phyloP scores from a whole-genome alignment of 352 stramenopile genomes.

The Pythium oligandrum region DNA sequence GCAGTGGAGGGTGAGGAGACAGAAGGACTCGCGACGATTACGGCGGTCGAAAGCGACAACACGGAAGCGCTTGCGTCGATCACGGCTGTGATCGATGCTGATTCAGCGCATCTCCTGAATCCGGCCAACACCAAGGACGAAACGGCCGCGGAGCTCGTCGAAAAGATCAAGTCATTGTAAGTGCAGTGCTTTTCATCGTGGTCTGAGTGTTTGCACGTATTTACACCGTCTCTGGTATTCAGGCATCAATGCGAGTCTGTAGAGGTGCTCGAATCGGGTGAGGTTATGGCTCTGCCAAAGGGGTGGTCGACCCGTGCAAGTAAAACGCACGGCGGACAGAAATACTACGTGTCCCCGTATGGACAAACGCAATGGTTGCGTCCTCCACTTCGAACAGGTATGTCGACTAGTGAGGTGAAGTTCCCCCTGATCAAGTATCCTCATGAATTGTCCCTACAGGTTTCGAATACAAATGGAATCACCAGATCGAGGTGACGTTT shows the following conservation, averaged over 20 bases:
- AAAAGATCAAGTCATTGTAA: slow-evolving; percentile 54
- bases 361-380: slow-evolving; percentile 82
- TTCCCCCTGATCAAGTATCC: neutral
- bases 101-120: slow-evolving; percentile 12
- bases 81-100: neutral
- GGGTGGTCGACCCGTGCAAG: slow-evolving; percentile 76
- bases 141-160: slow-evolving; percentile 54
- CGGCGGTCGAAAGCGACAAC: slow-evolving; percentile 16
- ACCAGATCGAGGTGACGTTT: slow-evolving; percentile 83
- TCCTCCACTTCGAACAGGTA: slow-evolving; percentile 66
- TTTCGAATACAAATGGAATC: slow-evolving; percentile 74
- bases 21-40: slow-evolving; percentile 44
- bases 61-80: neutral
- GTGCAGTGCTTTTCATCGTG: slow-evolving; percentile 6
- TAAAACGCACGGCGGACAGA: slow-evolving; percentile 80
- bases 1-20: slow-evolving; percentile 5
- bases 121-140: slow-evolving; percentile 42
- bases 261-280: slow-evolving; percentile 58
- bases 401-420: neutral
- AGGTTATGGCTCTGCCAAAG: slow-evolving; percentile 71
- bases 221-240: neutral
- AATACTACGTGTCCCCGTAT: slow-evolving; percentile 83
- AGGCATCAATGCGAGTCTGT: slow-evolving; percentile 57
- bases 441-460: slow-evolving; percentile 9
- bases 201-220: too few relatives aligned